These are phyloP conservation scores for Aspergillus wentii DNA, from an alignment of 495 filamentous ascomycete species.

Conservation along the genomic window DNA sequence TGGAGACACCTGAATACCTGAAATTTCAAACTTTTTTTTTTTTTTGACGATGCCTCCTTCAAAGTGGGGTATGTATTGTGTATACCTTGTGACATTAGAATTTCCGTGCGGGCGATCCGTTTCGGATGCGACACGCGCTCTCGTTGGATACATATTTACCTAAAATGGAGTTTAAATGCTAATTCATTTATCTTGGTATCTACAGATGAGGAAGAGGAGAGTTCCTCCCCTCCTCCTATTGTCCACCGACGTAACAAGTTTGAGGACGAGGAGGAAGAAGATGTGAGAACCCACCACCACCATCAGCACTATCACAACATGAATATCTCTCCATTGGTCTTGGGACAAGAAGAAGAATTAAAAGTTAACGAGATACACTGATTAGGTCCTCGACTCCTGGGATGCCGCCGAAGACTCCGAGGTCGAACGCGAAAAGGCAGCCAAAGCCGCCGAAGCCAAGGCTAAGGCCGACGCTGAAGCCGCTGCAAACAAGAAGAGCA, in stretches of 20 bases:
- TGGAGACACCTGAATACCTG: too few relatives aligned
- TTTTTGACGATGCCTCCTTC: conserved; percentile 38
- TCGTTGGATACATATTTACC: too few relatives aligned
- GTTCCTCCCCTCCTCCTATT: conserved; percentile 57
- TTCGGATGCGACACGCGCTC: too few relatives aligned
- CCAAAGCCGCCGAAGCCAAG: conserved; percentile 77
- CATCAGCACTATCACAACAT: too few relatives aligned
- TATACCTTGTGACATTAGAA: too few relatives aligned
- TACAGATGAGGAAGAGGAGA: conserved; percentile 65
- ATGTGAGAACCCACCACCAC: conserved; percentile 52
- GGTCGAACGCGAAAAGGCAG: conserved; percentile 89
- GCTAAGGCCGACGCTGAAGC: conserved; percentile 88
- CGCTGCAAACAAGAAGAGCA: conserved; percentile 89
- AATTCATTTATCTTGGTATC: too few relatives aligned
- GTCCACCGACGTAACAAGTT: conserved; percentile 61
- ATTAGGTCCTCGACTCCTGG: conserved; percentile 91
- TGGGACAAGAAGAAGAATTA: background rate
- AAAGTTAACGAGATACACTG: background rate
- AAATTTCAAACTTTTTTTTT: conserved; percentile 9
- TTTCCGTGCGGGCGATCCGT: too few relatives aligned
- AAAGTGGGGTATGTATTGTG: conserved; percentile 41
- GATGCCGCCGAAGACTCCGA: conserved; percentile 96
- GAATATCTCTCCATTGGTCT: too few relatives aligned
- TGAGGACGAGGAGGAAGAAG: conserved; percentile 91
- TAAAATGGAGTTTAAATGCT: too few relatives aligned